Conservation (phyloP, 805 yeast species). For the Hermanozyma aechmeae region DNA sequence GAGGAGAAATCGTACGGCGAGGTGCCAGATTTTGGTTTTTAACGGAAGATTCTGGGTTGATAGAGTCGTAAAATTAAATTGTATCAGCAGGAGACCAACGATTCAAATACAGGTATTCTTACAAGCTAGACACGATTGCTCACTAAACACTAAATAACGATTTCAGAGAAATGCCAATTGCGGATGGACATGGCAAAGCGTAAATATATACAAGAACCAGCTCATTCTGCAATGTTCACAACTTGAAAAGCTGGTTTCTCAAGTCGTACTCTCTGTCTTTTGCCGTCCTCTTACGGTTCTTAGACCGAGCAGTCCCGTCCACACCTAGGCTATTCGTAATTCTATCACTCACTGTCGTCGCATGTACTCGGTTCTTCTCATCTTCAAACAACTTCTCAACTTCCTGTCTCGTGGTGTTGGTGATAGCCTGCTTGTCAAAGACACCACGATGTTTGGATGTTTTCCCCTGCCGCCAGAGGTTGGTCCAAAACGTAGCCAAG, state of each 20-base stretch:
- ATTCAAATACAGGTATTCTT: no score
- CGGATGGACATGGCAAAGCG: not conserved
- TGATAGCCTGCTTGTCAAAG: slow-evolving; percentile 26
- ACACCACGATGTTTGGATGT: slow-evolving; percentile 19
- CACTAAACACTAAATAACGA: no score
- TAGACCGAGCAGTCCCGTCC: slow-evolving; percentile 27
- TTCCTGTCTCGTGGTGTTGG: slow-evolving; percentile 17
- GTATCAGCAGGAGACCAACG: no score
- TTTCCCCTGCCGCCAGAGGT: slow-evolving; percentile 51
- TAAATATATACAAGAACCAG: not conserved
- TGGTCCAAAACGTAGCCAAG: slow-evolving; percentile 56
- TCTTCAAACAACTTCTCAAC: slow-evolving; percentile 14
- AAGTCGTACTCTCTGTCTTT: slow-evolving; percentile 34
- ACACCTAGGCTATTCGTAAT: slow-evolving; percentile 27
- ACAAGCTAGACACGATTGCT: no score
- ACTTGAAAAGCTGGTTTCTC: slow-evolving; percentile 28
- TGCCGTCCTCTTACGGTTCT: slow-evolving; percentile 31
- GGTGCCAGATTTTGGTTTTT: slow-evolving; percentile 16
- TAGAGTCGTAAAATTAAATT: no score
- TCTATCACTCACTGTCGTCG: slow-evolving; percentile 18
- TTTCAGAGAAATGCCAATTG: not conserved
- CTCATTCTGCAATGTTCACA: slow-evolving; percentile 6
- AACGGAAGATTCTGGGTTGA: no score
- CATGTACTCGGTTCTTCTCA: slow-evolving; percentile 21
- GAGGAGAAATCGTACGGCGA: slow-evolving; percentile 17